Conservation (phyloP, 352 stramenopile genomes). For the Thalassiosira mediterranea region DNA sequence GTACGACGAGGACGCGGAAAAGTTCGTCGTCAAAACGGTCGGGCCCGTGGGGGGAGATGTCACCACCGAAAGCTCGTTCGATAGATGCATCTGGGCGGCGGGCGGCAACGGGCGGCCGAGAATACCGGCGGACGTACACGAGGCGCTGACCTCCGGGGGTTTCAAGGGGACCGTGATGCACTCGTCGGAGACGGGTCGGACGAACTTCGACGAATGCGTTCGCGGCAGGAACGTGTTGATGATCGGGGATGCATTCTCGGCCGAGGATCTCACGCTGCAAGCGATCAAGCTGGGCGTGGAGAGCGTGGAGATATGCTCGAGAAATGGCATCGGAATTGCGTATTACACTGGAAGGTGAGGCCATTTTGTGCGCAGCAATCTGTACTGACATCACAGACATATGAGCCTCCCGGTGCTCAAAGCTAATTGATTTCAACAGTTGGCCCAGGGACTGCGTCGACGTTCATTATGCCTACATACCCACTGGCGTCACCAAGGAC, state of each 20-base stretch:
- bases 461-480: constrained; percentile 12
- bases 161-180: constrained; percentile 30
- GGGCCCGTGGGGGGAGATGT: constrained; percentile 4
- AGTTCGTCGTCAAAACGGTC: constrained; percentile 39
- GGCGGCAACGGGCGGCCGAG: constrained; percentile 45
- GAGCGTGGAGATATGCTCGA: constrained; percentile 37
- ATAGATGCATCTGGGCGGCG: constrained; percentile 72
- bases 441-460: constrained; percentile 59
- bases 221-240: constrained; percentile 59
- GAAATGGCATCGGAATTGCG: constrained; percentile 17
- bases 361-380: no score
- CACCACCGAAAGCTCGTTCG: constrained; percentile 39
- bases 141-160: constrained; percentile 7
- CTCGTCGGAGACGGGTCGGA: constrained; percentile 15
- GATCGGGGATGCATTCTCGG: constrained; percentile 58
- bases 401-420: no score
- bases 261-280: constrained; percentile 65
- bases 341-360: constrained; percentile 26
- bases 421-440: no score
- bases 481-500: constrained; percentile 16
- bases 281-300: constrained; percentile 57
- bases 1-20: constrained; percentile 24
- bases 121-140: constrained; percentile 33
- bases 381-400: no score
- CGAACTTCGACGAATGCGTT: constrained; percentile 35